Base-by-base conservation (phyloP, 352 stramenopile genomes). In the Pythium dissimile region DNA sequence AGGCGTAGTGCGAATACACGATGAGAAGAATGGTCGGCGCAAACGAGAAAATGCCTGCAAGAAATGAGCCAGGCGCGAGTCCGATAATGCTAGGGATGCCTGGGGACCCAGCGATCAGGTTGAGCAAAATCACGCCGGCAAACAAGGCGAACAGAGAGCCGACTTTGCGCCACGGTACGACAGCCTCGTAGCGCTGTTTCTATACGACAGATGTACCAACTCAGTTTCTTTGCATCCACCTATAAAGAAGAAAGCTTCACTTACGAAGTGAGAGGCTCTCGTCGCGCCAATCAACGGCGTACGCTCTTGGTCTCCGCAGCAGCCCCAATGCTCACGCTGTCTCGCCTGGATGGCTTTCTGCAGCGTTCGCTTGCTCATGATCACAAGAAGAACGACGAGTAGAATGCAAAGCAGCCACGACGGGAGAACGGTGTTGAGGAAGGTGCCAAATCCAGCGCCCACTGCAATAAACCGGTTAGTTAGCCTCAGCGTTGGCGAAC, bases 101-200 rank as follows among this genome's bases (percentile, higher is more conserved):
- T 23, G 79, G 76, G 42, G 88, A 92, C n/a, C 93, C 94, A 48
- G 96, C 92, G n/a, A 98, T 83, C 16, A 98, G 50, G 64, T 97
- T 98, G 32, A 98, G 86, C 1, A 76, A 44, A 1, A 98, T 66
- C n/a, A 98, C 80, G 38, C 96, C 73, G 13, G 86, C 58, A 59
- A 98, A 98, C 39, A 98, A 70, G 1, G 66, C 68, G 15, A 87
- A 77, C 11, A 98, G 73, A n/a, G 86, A 62, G 21, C 64, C 71
- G 30, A 98, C 67, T 65, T 97, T 97, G 5, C 62, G 59, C 67
- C 72, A 86, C 16, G 83, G 90, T 8, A 88, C 75, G 26, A 67
- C 21, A 3, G 69, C 72, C 37, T 89, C 59, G 13, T 84, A 64
- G n/a, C 79, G 27, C 32, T 49, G 20, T 5, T 71, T 42, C 51